Evolutionary conservation across 2,329 filamentous ascomycete species (phyloP), one percentile per base, ranked within the genome.

Genomic region (Alternaria dauci): DNA sequence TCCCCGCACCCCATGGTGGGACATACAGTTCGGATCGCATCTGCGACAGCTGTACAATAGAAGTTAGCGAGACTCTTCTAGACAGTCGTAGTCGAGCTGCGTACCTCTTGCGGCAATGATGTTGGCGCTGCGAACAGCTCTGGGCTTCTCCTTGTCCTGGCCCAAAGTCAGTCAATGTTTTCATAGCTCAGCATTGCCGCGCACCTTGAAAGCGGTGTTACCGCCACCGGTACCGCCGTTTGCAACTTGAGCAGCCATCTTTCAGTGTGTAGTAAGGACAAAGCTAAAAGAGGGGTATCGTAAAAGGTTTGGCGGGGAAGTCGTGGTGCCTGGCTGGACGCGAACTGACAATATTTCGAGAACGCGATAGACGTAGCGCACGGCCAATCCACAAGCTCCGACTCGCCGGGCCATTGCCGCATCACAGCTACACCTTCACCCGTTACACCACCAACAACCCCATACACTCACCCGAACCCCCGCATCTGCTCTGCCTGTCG

Each of bases 51-150:
- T 95, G 68, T 63, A 18, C 23, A 58, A 32, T 23, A 32, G 23
- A 23, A 30, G 59, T 80, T 59, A 79, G 76, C 60, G 39, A 16
- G 4, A 44, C 50, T 34, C 52, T 61, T 32, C 25, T 5, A 8
- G 28, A 25, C 11, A 43, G 47, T 78, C 71, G 80, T 26, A 1
- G 8, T 4, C 36, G 51, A 38, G 18, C 51, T 18, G 66, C 83
- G 72, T 86, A 94, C 93, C 93, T 92, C 94, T 89, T 73, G 95
- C 95, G 72, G 95, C 95, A 76, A 97, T 91, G 81, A 99, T 98
- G 83, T 99, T 99, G 76, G 92, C 92, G 68, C 92, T 94, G 72
- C 95, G 91, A 69, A 99, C 95, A 69, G 95, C 95, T 85, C 95
- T 90, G 71, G 95, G 95, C 92, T 99, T 99, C 85, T 97, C 95